Evolutionary conservation across 495 filamentous ascomycete genomes (phyloP), one percentile per base, ranked within the genome.

Genomic region (Emericellopsis terricola): DNA sequence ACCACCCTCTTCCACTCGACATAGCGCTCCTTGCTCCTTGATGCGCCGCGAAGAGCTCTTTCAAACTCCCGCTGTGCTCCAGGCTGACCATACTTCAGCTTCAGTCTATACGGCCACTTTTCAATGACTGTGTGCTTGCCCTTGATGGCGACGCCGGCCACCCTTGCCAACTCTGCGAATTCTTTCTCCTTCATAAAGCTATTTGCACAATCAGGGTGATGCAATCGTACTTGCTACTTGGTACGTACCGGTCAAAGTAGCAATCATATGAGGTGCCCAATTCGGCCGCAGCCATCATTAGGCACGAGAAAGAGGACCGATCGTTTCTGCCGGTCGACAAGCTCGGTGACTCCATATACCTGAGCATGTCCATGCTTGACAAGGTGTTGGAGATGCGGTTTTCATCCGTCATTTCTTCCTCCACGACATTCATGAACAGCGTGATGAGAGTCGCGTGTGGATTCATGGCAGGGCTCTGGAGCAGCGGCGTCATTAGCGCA

Each of bases 81-180:
- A 2, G 36, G 31, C 28, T 59, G 37, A 7, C 45, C 48, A 10
- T 33, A 43, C 14, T 20, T 37, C 1, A 54, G 36, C 38, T 57
- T 60, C 31, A 60, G 27, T 13, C 39, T 28, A 20, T 41, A 38
- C 6, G 56, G 59, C 55, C 56, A 61, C 31, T 54, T 50, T 10
- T 56, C 55, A 15, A 57, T 41, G 33, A 61, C 45, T 9, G 51
- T 61, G 19, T 61, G 40, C 6, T 38, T 33, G 16, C 49, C 41
- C 31, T 57, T 33, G 17, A 33, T 19, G 11, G 30, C 15, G 17
- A 19, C 4, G 1, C 2, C 2, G 13, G 15, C 3, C 2, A 9
- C 0, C 10, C 21, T 3, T 0, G 5, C 30, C 1, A 19, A 3
- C 4, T 33, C 15, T 2, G 5, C 4, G 15, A 33, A 33, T 14